Evolutionary conservation across 345 rosid genomes (phyloP).

Genomic region (Hypericum perforatum): DNA sequence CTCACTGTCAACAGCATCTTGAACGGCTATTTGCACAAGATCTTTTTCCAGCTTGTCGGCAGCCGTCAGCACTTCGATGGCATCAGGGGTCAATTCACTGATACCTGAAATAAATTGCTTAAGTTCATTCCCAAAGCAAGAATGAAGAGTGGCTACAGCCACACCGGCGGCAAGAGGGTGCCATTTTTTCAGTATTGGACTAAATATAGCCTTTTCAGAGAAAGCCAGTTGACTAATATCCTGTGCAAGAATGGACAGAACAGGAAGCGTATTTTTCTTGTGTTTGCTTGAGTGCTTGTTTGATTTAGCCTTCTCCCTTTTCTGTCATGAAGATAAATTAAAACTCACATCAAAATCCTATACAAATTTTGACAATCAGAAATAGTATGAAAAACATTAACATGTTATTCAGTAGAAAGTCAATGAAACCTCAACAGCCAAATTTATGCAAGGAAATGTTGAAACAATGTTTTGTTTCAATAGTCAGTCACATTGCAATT

Average conservation of each 20-base stretch:
- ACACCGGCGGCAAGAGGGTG: slow-evolving; percentile 98
- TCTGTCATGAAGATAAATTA: slow-evolving; percentile 33
- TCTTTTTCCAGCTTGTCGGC: slow-evolving; percentile 94
- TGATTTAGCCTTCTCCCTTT: slow-evolving; percentile 96
- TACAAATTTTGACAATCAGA: too few relatives aligned
- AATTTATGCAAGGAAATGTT: too few relatives aligned
- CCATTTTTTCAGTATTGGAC: slow-evolving; percentile 94
- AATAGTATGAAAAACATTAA: too few relatives aligned
- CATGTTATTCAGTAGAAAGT: too few relatives aligned
- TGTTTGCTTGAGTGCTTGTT: slow-evolving; percentile 83
- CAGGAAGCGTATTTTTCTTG: slow-evolving; percentile 72
- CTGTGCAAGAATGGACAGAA: slow-evolving; percentile 87
- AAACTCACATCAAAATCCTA: too few relatives aligned
- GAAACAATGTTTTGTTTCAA: too few relatives aligned
- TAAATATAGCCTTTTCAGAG: slow-evolving; percentile 65
- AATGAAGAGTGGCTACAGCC: slow-evolving; percentile 95
- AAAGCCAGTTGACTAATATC: slow-evolving; percentile 86
- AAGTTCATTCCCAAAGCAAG: slow-evolving; percentile 86
- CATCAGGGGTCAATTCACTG: slow-evolving; percentile 77
- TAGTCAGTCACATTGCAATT: too few relatives aligned
- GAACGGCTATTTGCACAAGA: slow-evolving; percentile 97
- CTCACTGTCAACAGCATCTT: slow-evolving; percentile 94
- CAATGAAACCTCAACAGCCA: too few relatives aligned
- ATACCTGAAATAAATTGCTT: slow-evolving; percentile 76
- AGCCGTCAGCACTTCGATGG: slow-evolving; percentile 78